phyloP scores from a whole-genome alignment of 1,139 yeast species.

The Sugiyamaella novakii region DNA sequence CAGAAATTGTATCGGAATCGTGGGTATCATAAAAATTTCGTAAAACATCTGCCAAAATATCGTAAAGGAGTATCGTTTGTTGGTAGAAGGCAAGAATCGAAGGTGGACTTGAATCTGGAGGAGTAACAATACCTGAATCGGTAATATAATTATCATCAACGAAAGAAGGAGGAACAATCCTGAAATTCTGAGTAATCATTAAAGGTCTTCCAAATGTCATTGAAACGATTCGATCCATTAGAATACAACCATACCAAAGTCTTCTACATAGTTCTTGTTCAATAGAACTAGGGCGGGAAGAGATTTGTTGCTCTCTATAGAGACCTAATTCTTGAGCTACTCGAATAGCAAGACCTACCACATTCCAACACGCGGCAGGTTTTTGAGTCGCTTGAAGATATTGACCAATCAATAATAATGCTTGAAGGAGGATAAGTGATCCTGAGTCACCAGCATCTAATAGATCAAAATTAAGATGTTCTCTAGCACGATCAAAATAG shows the following conservation, averaged over 20 bases:
- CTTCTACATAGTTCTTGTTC: constrained; percentile 31
- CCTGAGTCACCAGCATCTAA: constrained; percentile 24
- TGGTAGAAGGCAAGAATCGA: constrained; percentile 23
- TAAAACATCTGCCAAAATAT: constrained; percentile 26
- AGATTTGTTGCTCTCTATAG: constrained; percentile 25
- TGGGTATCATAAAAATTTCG: constrained; percentile 22
- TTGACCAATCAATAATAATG: constrained; percentile 28
- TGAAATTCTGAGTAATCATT: constrained; percentile 25
- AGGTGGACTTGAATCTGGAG: constrained; percentile 20
- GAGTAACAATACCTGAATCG: constrained; percentile 21
- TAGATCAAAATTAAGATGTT: constrained; percentile 25
- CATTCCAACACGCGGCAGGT: constrained; percentile 30
- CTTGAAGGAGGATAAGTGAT: constrained; percentile 29
- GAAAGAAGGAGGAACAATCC: constrained; percentile 24
- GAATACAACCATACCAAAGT: constrained; percentile 30
- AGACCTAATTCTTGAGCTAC: constrained; percentile 34
- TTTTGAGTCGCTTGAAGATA: constrained; percentile 30
- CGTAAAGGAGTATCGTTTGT: constrained; percentile 25
- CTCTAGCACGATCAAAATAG: constrained; percentile 29
- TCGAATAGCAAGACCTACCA: constrained; percentile 30
- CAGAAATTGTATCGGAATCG: constrained; percentile 3
- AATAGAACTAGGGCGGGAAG: constrained; percentile 21
- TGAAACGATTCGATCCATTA: constrained; percentile 29
- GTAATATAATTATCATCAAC: constrained; percentile 29
- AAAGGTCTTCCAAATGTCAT: constrained; percentile 32